Base-by-base conservation (phyloP, 352 stramenopile genomes). In the Salisapilia sapeloensis region DNA sequence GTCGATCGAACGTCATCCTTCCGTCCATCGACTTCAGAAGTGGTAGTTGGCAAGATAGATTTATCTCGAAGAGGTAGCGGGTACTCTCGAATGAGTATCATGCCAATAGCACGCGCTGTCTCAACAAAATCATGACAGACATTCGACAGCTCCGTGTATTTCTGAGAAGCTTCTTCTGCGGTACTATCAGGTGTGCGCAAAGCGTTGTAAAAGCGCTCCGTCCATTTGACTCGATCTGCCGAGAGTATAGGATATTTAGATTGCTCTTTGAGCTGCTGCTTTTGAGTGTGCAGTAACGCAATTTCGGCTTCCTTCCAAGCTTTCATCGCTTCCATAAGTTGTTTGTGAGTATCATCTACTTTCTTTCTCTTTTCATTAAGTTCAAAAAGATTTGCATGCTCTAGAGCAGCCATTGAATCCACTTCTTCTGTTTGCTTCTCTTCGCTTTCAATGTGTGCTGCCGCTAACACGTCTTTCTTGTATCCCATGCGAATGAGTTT, bases 91-190 rank as follows among this genome's bases (percentile, higher is more conserved):
- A 94, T 53, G 6, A 96, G 50, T 2, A 85, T 71, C 9, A 66
- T 38, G 0, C 79, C 81, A 7, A 85, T 56, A 0, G 75, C 46
- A 11, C 34, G 65, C 7, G 74, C 70, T 4, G 60, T 77, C 21
- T 83, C 60, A 2, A 95, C 40, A 35, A 96, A 96, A 42, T 94
- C 82, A 22, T 93, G 63, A 26, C 71, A 92, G 12, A 95, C 57
- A 21, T 79, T 67, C 27, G 72, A 34, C 2, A 94, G 48, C 40
- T 95, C 74, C 2, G 60, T 69, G 47, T 93, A 94, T 30, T 93
- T 93, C 5, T 48, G 41, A 42, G 81, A 52, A 11, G 78, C 53
- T 33, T 78, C 48, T 6, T 57, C 27, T 4, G 42, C 23, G 8
- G 57, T 37, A 0, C 8, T 24, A 14, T 89, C 75, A 2, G 44